A percentile compares a stretch with the other conserved stretches of the same genome.
These are phyloP conservation scores for Suillus subalutaceus DNA, from an alignment of 768 basidiomycete genomes.

Conservation along the genomic window DNA sequence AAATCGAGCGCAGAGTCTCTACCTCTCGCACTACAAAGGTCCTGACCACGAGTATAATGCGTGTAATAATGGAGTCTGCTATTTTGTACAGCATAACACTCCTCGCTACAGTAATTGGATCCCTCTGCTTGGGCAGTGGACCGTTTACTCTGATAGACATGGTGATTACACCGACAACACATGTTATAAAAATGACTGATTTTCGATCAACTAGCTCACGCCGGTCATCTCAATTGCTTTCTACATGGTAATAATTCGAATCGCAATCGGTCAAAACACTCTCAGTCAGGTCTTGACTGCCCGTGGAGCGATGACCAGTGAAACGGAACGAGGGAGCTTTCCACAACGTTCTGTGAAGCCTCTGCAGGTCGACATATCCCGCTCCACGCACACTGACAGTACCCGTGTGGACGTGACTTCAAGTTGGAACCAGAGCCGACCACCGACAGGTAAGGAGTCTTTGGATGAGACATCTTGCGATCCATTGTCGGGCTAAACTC, in stretches of 20 bases:
- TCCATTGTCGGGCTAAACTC: background rate
- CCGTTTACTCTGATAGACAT: constrained; percentile 29
- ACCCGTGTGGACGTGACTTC: background rate
- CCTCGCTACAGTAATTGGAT: constrained; percentile 33
- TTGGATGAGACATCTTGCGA: background rate
- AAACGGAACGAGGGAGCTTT: background rate
- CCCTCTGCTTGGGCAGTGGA: constrained; percentile 27
- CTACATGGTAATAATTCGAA: background rate
- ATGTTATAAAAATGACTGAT: background rate
- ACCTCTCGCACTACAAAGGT: background rate
- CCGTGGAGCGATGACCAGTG: too few species aligned
- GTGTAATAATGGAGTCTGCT: constrained; percentile 23
- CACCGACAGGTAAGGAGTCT: background rate
- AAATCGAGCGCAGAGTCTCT: background rate
- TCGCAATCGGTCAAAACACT: constrained; percentile 6
- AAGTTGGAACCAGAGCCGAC: background rate
- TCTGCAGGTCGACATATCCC: constrained; percentile 10
- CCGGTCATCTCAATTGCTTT: background rate
- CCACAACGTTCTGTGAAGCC: constrained; percentile 3
- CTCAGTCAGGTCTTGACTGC: too few species aligned
- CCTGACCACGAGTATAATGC: constrained; percentile 22
- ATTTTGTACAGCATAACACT: constrained; percentile 36
- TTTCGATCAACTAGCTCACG: background rate
- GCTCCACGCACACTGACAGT: background rate
- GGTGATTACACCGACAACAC: background rate